Percentiles rank a stretch among this genome's conserved stretches.
Conservation (phyloP, 305 asterid species). For the Fraxinus sp. region DNA sequence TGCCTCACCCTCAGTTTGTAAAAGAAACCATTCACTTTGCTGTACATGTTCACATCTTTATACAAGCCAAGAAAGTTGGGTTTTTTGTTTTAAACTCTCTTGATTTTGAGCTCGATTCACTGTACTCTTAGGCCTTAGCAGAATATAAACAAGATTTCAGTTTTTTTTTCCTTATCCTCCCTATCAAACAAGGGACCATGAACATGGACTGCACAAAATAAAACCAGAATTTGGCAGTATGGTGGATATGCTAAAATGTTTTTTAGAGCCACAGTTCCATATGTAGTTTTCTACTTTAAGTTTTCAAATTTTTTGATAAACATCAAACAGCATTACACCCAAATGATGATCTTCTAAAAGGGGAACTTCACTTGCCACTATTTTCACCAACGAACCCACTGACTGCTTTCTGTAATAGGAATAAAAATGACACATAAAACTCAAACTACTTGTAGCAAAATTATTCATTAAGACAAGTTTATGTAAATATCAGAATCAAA, state of each 20-base stretch:
- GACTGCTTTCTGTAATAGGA: constrained; percentile 58
- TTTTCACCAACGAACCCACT: constrained; percentile 38
- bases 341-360: neutral
- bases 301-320: constrained; percentile 15
- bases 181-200: neutral
- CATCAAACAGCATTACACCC: neutral
- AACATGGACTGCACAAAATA: neutral
- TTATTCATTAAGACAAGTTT: neutral
- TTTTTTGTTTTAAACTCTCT: neutral
- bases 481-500: constrained; percentile 8
- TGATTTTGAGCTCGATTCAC: neutral
- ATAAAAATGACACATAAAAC: constrained; percentile 6
- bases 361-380: constrained; percentile 33
- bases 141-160: neutral
- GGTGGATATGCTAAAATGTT: neutral
- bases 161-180: neutral
- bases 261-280: neutral
- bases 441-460: neutral
- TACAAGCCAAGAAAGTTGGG: neutral
- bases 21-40: neutral
- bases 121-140: neutral
- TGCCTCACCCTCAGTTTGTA: neutral
- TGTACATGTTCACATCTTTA: neutral
- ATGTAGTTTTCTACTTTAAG: neutral
- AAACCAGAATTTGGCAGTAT: neutral